Evolutionary conservation across 805 yeast genomes (phyloP), one percentile per base, ranked within the genome.

Genomic region (Schizosaccharomyces lindneri): DNA sequence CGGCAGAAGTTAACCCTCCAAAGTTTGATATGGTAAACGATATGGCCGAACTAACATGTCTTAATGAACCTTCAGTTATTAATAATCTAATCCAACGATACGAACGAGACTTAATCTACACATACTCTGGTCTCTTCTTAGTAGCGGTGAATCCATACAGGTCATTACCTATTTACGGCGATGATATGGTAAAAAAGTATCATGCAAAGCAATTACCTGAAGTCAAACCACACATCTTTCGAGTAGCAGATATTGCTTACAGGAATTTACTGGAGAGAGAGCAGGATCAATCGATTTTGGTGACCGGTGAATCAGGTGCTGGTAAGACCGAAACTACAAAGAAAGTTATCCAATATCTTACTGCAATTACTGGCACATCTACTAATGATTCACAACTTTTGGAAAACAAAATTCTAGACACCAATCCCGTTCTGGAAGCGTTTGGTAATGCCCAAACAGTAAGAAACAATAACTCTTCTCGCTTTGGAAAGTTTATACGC

Each of bases 231-330:
- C 99, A 93, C 70, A 88, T 93, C 51, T 93, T 82, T 72, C 93
- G 95, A 0, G 82, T 85, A 36, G 85, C 95, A 0, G 95, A 93
- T 68, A 80, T 81, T 59, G 95, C 97, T 0, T 74, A 93, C 69
- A 73, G 87, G 13, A 75, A 77, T 11, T 82, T 84, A 65, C 76
- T 74, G 60, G 81, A 81, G 67, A 29, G 36, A 11, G 32, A 29
- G n/a, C 21, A 24, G 7, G 84, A 89, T 71, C 98, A 93, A 73
- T 83, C 94, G 13, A 87, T 93, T 62, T 75, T 93, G 61, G 97
- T 93, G n/a, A 93, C 98, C 0, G 99, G 99, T 65, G 99, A 93
- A 70, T 84, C 95, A 31, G 99, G 99, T 66, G 98, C 99, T 0
- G 99, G 99, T 62, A 93, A 93, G 70, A 93, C 99, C 0, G 98